Evolutionary conservation across 768 basidiomycete species (phyloP), one percentile per base, ranked within the genome.

Genomic region (Leccinum incarnatum): DNA sequence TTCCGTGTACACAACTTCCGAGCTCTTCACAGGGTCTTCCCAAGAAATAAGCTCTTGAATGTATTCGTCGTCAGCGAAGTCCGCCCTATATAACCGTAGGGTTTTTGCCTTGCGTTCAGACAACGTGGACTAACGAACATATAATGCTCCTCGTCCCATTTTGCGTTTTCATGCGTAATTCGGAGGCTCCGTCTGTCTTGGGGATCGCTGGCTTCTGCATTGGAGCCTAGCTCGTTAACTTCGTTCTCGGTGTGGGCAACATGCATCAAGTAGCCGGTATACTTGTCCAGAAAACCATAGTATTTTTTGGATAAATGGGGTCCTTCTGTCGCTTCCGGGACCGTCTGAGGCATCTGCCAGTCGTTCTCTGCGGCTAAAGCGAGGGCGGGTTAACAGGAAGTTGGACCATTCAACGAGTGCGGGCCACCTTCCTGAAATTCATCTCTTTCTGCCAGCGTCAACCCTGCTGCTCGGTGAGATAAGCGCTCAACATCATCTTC

Each of bases 71-170:
- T 93, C 89, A 52, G 81, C 84, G 64, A 80, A 93, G 71, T 95
- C 92, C 3, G 91, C 91, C 80, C 92, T 94, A 60, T 15, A 48
- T 40, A 53, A 50, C 27, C 46, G 61, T 23, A 63, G 46, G 50
- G 59, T 52, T 42, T 42, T 49, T 45, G 21, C 48, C 34, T 10
- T 9, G 51, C n/a, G 21, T 36, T 23, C 36, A 45, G 11, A 53
- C 5, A 48, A 53, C 36, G 53, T 34, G 48, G 56, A 83, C 12
- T 21, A 34, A 73, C 72, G 54, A 72, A 92, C 92, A 92, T 86
- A 69, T 93, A 94, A 74, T 93, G 78, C 65, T 93, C 91, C 65
- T 84, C 85, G 64, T 93, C 87, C 82, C 87, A 95, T 72, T 92
- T 93, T 30, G 80, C 77, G 40, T 93, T 78, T 69, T 93, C 92